A percentile compares a stretch with the other conserved stretches of the same genome.
Conservation (phyloP, 1,284 basidiomycete species). For the Blastosporella zonata region DNA sequence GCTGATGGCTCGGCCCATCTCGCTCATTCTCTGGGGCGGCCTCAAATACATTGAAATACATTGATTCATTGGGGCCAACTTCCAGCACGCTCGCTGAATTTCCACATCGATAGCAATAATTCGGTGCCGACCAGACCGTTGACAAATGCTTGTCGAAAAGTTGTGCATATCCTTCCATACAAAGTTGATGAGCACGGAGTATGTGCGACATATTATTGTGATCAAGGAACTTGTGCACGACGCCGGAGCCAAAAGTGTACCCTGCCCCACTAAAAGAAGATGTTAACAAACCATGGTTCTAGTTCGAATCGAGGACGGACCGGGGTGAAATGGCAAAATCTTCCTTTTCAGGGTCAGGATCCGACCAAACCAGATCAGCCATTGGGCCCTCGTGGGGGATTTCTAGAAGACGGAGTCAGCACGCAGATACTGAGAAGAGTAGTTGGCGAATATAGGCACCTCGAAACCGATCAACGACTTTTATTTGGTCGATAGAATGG, state of each 20-base stretch:
- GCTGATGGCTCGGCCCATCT: slow-evolving; percentile 76
- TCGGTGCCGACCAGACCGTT: slow-evolving; percentile 98
- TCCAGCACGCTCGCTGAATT: slow-evolving; percentile 97
- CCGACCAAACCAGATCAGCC: slow-evolving; percentile 99
- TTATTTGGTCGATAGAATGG: slow-evolving; percentile 99
- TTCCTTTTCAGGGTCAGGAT: slow-evolving; percentile 98
- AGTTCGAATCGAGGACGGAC: slow-evolving; percentile 42
- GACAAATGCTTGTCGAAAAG: slow-evolving; percentile 94
- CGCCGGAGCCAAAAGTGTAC: slow-evolving; percentile 97
- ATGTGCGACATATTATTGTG: slow-evolving; percentile 98
- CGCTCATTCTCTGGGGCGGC: slow-evolving; percentile 98
- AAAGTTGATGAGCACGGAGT: slow-evolving; percentile 95
- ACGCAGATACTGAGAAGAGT: slow-evolving; percentile 19
- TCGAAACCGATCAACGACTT: slow-evolving; percentile 97
- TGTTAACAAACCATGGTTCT: slow-evolving; percentile 18
- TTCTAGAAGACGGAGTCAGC: slow-evolving; percentile 50
- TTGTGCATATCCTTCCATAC: slow-evolving; percentile 98
- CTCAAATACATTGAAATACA: slow-evolving; percentile 98
- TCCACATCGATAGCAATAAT: slow-evolving; percentile 98
- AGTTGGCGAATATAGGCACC: slow-evolving; percentile 42
- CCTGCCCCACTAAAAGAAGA: slow-evolving; percentile 79
- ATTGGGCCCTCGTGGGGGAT: slow-evolving; percentile 99
- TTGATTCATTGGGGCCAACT: slow-evolving; percentile 85
- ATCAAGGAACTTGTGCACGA: slow-evolving; percentile 96
- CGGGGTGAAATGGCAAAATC: slow-evolving; percentile 98